phyloP scores from a whole-genome alignment of 495 filamentous ascomycete genomes.

The Penicillium tannophilum region DNA sequence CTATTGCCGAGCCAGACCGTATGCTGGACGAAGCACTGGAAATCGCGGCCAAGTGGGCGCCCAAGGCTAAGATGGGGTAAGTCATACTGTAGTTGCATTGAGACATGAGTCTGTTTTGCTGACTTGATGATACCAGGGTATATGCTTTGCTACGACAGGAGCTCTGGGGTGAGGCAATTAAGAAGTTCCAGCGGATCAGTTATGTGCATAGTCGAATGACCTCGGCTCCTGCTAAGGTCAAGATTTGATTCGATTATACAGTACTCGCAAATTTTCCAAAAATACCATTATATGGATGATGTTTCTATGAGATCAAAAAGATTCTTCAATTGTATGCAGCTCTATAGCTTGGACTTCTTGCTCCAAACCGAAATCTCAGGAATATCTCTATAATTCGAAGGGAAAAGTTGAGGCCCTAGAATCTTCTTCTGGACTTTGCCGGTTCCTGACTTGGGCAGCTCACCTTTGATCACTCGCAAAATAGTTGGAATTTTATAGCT shows the following conservation, averaged over 20 bases:
- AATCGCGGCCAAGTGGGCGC: slow-evolving; percentile 40
- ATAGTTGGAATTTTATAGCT: slow-evolving; percentile 55
- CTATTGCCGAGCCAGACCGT: slow-evolving; percentile 44
- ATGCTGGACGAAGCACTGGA: slow-evolving; percentile 49
- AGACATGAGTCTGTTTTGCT: slow-evolving; percentile 1
- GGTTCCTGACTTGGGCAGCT: slow-evolving; percentile 50
- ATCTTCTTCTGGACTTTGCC: slow-evolving; percentile 56
- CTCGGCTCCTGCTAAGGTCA: slow-evolving; percentile 32
- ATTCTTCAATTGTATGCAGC: background rate
- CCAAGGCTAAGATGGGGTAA: slow-evolving; percentile 51
- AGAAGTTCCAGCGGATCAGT: slow-evolving; percentile 49
- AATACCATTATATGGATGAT: too few species aligned
- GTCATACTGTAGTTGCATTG: slow-evolving; percentile 6
- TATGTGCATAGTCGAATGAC: slow-evolving; percentile 49
- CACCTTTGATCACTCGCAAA: slow-evolving; percentile 42
- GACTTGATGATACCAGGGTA: slow-evolving; percentile 26
- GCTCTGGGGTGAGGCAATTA: slow-evolving; percentile 51
- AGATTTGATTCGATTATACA: slow-evolving; percentile 29
- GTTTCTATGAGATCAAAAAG: too few species aligned
- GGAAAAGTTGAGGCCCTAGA: slow-evolving; percentile 48
- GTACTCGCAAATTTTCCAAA: too few species aligned
- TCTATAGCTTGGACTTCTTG: slow-evolving; percentile 22
- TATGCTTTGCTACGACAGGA: slow-evolving; percentile 51
- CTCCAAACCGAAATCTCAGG: slow-evolving; percentile 46
- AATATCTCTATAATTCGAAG: slow-evolving; percentile 32